Evolutionary conservation across 1,284 basidiomycete species (phyloP).

Genomic region (Singerocomus rubriflavus): DNA sequence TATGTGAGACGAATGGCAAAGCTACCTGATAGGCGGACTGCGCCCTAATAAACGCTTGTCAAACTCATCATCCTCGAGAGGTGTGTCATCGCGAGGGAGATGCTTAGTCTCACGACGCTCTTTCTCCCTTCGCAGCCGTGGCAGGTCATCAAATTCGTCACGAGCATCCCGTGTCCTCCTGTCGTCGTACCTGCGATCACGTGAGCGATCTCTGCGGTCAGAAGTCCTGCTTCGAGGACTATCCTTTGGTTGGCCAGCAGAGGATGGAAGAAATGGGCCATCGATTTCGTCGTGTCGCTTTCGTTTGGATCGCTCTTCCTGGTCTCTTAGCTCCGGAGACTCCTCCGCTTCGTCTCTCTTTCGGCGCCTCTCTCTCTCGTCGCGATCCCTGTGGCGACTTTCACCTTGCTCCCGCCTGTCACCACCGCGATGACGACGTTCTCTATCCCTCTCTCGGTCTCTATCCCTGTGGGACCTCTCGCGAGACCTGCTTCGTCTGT

Average conservation of each 20-base stretch:
- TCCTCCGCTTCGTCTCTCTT: constrained; percentile 59
- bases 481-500: constrained; percentile 41
- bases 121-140: constrained; percentile 39
- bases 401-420: constrained; percentile 50
- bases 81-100: constrained; percentile 27
- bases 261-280: constrained; percentile 37
- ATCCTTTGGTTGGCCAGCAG: constrained; percentile 38
- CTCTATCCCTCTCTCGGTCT: constrained; percentile 45
- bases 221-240: constrained; percentile 51
- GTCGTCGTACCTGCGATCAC: constrained; percentile 55
- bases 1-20: constrained; percentile 21
- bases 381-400: constrained; percentile 41
- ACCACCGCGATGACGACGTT: constrained; percentile 43
- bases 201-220: constrained; percentile 52
- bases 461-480: constrained; percentile 46
- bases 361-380: constrained; percentile 51
- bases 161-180: constrained; percentile 48
- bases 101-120: constrained; percentile 36
- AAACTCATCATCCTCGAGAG: constrained; percentile 33
- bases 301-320: constrained; percentile 55
- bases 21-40: constrained; percentile 43
- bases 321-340: constrained; percentile 38
- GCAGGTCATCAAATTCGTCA: constrained; percentile 58
- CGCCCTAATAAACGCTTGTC: constrained; percentile 31
- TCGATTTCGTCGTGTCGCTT: constrained; percentile 51